A percentile compares a stretch with the other conserved stretches of the same genome.
These are phyloP conservation scores for Talaromyces sp. DNA, from an alignment of 2,329 filamentous ascomycete genomes.

Conservation along the genomic window DNA sequence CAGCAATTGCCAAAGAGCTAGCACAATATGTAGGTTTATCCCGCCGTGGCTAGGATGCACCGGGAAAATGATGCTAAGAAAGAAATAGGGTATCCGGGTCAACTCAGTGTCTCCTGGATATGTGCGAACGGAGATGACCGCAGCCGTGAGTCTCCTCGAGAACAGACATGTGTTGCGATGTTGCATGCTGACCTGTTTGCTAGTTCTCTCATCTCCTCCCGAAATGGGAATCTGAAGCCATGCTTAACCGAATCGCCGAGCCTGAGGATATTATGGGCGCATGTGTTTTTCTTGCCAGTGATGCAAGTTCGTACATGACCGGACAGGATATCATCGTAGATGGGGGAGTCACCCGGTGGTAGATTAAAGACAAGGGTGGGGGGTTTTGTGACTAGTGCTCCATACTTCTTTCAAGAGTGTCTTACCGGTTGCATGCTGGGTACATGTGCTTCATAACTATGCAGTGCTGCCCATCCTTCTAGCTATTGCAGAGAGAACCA, in stretches of 20 bases:
- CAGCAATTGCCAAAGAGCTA: constrained; percentile 48
- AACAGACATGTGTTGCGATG: neutral
- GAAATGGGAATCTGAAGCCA: constrained; percentile 36
- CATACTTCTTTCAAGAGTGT: neutral
- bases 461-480: neutral
- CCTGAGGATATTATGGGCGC: constrained; percentile 39
- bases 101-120: constrained; percentile 44
- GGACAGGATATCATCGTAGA: constrained; percentile 41
- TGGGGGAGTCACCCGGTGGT: constrained; percentile 30
- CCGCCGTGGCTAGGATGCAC: neutral
- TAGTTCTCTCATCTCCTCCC: constrained; percentile 27
- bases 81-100: constrained; percentile 39
- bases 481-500: neutral
- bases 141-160: constrained; percentile 25
- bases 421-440: neutral
- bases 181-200: constrained; percentile 32
- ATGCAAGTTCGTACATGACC: constrained; percentile 44
- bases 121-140: constrained; percentile 34
- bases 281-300: constrained; percentile 41
- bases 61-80: neutral
- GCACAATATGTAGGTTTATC: constrained; percentile 31
- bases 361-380: neutral
- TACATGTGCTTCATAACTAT: neutral
- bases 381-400: neutral
- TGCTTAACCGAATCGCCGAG: constrained; percentile 32